phyloP scores from a whole-genome alignment of 352 stramenopile genomes.

The Globisporangium barbulae region DNA sequence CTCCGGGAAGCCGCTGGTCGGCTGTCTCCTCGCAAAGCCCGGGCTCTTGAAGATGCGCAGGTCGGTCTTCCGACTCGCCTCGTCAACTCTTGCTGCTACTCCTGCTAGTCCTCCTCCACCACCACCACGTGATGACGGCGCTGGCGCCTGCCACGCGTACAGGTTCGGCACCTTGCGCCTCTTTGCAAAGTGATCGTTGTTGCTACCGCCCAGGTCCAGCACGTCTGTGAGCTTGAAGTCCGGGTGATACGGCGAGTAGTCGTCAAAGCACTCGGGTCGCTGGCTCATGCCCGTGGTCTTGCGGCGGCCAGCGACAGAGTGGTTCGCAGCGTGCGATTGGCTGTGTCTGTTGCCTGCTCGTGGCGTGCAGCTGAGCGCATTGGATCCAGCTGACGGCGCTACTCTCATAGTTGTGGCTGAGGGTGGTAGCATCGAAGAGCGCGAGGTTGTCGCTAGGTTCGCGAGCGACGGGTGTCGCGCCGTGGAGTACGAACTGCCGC shows the following conservation, averaged over 20 bases:
- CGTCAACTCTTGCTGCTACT: neutral
- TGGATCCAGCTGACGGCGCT: neutral
- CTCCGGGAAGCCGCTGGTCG: slow-evolving; percentile 57
- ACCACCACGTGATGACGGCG: neutral
- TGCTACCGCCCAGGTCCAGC: slow-evolving; percentile 26
- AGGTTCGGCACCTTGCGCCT: slow-evolving; percentile 1
- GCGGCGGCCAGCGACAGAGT: neutral
- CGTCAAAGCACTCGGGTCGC: slow-evolving; percentile 64
- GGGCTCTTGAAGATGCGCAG: slow-evolving; percentile 83
- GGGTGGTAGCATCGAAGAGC: neutral
- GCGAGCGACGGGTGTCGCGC: neutral
- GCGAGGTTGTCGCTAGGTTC: neutral
- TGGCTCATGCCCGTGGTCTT: neutral
- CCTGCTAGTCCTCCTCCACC: neutral
- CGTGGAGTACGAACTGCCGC: neutral
- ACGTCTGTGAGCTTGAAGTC: slow-evolving; percentile 42
- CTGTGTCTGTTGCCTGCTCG: neutral
- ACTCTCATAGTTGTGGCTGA: neutral
- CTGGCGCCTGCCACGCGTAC: neutral
- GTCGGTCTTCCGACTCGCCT: slow-evolving; percentile 39
- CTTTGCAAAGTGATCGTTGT: slow-evolving; percentile 24
- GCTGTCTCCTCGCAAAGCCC: slow-evolving; percentile 39
- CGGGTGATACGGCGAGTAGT: slow-evolving; percentile 79
- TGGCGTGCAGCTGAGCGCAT: neutral
- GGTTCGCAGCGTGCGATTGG: neutral